Conservation (phyloP, 208 protist genomes). For the Endotrypanum monterogeii region DNA sequence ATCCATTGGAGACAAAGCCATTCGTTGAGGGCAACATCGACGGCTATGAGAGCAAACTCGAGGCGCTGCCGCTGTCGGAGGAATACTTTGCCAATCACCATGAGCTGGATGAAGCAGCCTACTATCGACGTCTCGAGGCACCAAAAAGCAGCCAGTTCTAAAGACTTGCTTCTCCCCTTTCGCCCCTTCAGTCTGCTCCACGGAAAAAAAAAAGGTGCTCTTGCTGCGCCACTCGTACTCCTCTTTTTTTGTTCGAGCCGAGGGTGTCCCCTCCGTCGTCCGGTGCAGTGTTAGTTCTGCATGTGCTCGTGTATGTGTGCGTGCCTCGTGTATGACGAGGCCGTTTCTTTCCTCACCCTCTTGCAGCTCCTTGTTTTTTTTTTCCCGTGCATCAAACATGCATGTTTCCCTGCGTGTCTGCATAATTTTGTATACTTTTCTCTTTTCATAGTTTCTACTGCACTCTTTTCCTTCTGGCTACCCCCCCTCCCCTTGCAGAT, state of each 20-base stretch:
- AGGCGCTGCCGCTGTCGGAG: conserved; percentile 70
- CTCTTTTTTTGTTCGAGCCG: conserved; percentile 1
- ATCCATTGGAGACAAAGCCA: conserved; percentile 68
- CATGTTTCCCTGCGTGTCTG: too few species aligned
- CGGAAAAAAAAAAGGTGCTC: too few species aligned
- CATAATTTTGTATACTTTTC: too few species aligned
- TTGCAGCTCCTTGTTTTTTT: conserved; percentile 1
- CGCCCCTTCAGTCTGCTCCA: too few species aligned
- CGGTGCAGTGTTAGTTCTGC: not conserved
- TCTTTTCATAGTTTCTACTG: too few species aligned
- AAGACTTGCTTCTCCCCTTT: too few species aligned
- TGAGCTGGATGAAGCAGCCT: conserved; percentile 56
- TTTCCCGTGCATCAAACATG: not conserved
- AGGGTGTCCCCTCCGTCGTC: too few species aligned
- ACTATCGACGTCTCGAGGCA: conserved; percentile 62
- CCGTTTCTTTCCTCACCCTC: not conserved
- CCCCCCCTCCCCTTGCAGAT: too few species aligned
- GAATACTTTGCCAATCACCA: conserved; percentile 78
- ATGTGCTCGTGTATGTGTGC: not conserved
- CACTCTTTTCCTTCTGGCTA: too few species aligned
- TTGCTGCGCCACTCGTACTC: not conserved
- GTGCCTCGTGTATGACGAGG: too few species aligned
- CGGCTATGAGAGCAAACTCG: conserved; percentile 77
- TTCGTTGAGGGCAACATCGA: conserved; percentile 63
- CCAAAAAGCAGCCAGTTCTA: conserved; percentile 60